Evolutionary conservation across 495 filamentous ascomycete genomes (phyloP).

Genomic region (Choiromyces venosus): DNA sequence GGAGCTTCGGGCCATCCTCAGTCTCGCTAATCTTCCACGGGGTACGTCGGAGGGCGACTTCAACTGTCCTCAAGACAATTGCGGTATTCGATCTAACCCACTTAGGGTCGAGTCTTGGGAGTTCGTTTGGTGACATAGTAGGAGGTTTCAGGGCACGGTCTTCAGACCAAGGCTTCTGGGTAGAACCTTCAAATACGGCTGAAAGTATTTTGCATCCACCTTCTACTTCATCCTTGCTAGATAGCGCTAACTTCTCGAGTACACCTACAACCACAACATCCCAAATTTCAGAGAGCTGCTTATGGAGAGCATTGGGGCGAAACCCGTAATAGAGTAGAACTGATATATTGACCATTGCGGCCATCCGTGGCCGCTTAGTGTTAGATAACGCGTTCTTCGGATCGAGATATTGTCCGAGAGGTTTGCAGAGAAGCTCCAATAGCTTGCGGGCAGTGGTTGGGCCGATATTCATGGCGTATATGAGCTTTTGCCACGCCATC

Average conservation of each 20-base stretch:
- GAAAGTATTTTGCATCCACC: conserved; percentile 61
- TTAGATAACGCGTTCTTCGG: conserved; percentile 56
- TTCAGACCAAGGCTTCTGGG: conserved; percentile 65
- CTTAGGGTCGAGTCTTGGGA: conserved; percentile 72
- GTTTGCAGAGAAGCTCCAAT: conserved; percentile 61
- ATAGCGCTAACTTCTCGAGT: conserved; percentile 48
- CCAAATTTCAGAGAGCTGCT: conserved; percentile 72
- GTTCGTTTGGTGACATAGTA: conserved; percentile 59
- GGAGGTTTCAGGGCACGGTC: conserved; percentile 58
- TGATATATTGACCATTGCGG: conserved; percentile 63
- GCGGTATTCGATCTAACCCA: conserved; percentile 73
- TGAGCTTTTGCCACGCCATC: conserved; percentile 74
- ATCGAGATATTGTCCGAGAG: conserved; percentile 64
- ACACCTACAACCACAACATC: conserved; percentile 61
- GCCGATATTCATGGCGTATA: conserved; percentile 62
- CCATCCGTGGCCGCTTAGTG: conserved; percentile 51
- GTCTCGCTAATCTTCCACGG: conserved; percentile 52
- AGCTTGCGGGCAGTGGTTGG: conserved; percentile 56
- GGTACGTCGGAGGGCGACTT: conserved; percentile 52
- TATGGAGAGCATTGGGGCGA: conserved; percentile 56
- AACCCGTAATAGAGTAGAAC: conserved; percentile 83
- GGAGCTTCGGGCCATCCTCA: conserved; percentile 48
- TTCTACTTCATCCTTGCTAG: conserved; percentile 43
- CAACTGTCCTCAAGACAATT: conserved; percentile 59
- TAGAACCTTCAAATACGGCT: conserved; percentile 62